Conservation (phyloP, 225 moss, liverwort and hornwort genomes). For the Sphagnum contortum region DNA sequence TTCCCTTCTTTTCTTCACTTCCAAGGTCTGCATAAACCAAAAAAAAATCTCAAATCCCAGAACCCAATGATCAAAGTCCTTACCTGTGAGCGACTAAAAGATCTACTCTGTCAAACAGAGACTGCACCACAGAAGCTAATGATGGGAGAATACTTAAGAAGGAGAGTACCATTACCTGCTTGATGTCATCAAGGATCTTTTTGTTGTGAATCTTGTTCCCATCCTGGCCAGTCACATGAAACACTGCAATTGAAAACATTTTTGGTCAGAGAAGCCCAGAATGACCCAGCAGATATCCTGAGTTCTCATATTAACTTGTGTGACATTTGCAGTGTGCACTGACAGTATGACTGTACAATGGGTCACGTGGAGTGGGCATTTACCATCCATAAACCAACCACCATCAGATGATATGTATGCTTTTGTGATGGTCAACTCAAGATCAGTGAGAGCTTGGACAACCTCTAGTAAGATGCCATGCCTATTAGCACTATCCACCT, state of each 20-base stretch:
- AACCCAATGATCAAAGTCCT: too few relatives aligned
- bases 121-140: too few relatives aligned
- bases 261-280: not conserved
- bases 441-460: slow-evolving; percentile 11
- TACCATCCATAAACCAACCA: slow-evolving; percentile 16
- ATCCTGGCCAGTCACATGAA: slow-evolving; percentile 4
- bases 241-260: slow-evolving; percentile 5
- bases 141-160: too few relatives aligned
- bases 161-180: slow-evolving; percentile 1
- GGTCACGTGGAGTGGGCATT: not conserved
- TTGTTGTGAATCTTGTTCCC: slow-evolving; percentile 7
- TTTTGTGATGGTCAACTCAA: slow-evolving; percentile 8
- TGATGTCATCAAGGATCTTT: slow-evolving; percentile 1
- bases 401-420: slow-evolving; percentile 8
- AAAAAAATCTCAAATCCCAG: too few relatives aligned
- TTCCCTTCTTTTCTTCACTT: slow-evolving; percentile 25
- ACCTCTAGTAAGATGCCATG: slow-evolving; percentile 10
- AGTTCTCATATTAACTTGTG: not conserved
- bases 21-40: slow-evolving; percentile 39
- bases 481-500: slow-evolving; percentile 12
- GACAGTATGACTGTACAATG: not conserved
- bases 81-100: too few relatives aligned
- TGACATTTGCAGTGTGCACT: not conserved
- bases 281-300: not conserved
- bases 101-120: too few relatives aligned